Evolutionary conservation across 345 rosid genomes (phyloP), one percentile per base, ranked within the genome.

Genomic region (Brassica cretica): DNA sequence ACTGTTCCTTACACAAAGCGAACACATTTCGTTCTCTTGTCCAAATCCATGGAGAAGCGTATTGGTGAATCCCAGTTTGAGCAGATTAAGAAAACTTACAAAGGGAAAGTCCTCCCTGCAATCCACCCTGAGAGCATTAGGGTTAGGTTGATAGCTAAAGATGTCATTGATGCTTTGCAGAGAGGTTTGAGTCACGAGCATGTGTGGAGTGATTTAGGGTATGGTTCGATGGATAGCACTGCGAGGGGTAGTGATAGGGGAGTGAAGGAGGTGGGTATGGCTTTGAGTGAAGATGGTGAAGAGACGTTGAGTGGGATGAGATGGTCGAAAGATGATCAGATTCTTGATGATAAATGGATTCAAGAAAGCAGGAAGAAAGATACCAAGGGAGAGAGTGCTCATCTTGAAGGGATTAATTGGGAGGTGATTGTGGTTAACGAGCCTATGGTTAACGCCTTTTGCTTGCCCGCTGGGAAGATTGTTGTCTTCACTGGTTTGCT

Each of bases 291-390:
- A 27, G 79, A 7, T 16, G 82, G 56, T 5, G 76, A 80, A 68
- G 78, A 67, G 24, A 15, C 24, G 0, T 19, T 74, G 75, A 79
- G 58, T 73, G 78, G 25, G 8, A 29, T 79, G 55, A 81, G 74
- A 19, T 91, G 99, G 99, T 58, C 74, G 30, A 83, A 73, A 11
- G 89, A 90, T 7, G 99, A 95, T 67, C 94, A 93, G 79, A 62
- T 95, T 81, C 91, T 93, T 77, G 97, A 93, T 83, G 99, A 93
- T 76, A 82, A 79, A 66, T 95, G 99, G 99, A 83, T 95, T 78
- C 84, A 90, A 19, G 79, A 83, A 51, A 85, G 87, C 80, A 88
- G 97, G 86, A 91, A 88, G 88, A 85, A 65, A 16, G 92, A 91
- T 51, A 74, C 79, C 2, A 80, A 74, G 37, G 62, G 91, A 0